These are phyloP conservation scores for Penicillium sp. DNA, from an alignment of 2,329 filamentous ascomycete genomes.

Conservation along the genomic window DNA sequence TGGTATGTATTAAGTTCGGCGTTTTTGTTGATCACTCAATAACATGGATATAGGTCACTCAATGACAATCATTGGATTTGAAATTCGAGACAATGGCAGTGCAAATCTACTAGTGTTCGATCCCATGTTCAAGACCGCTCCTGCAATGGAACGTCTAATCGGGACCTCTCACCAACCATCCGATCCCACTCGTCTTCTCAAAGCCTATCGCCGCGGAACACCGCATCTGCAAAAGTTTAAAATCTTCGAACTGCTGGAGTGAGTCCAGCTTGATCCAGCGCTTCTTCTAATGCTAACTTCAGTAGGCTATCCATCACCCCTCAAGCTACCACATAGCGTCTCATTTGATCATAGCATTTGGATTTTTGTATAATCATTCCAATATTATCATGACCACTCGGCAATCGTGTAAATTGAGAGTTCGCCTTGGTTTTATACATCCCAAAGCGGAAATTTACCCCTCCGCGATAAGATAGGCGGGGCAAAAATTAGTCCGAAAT, in stretches of 20 bases:
- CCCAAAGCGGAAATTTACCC: constrained; percentile 5
- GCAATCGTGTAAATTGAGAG: background rate
- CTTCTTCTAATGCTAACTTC: constrained; percentile 1
- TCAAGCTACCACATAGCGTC: background rate
- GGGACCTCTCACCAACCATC: constrained; percentile 46
- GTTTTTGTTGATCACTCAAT: too few relatives aligned
- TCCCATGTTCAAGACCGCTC: constrained; percentile 74
- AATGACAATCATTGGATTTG: constrained; percentile 83
- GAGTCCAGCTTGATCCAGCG: constrained; percentile 12
- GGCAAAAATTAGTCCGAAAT: constrained; percentile 21
- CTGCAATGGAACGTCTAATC: constrained; percentile 62
- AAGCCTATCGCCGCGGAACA: constrained; percentile 71
- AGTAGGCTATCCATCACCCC: constrained; percentile 8
- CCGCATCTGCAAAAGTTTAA: constrained; percentile 69
- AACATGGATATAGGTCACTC: constrained; percentile 63
- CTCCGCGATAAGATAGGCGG: constrained; percentile 20
- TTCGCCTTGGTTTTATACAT: constrained; percentile 1
- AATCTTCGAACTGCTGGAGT: constrained; percentile 80
- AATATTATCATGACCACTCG: background rate
- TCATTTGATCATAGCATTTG: background rate
- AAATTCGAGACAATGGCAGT: constrained; percentile 65
- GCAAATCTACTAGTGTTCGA: constrained; percentile 83
- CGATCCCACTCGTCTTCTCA: constrained; percentile 60
- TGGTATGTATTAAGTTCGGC: constrained; percentile 46
- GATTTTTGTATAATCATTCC: background rate